These are phyloP conservation scores for Cladosporium sp. DNA, from an alignment of 2,329 filamentous ascomycete genomes.

Conservation along the genomic window DNA sequence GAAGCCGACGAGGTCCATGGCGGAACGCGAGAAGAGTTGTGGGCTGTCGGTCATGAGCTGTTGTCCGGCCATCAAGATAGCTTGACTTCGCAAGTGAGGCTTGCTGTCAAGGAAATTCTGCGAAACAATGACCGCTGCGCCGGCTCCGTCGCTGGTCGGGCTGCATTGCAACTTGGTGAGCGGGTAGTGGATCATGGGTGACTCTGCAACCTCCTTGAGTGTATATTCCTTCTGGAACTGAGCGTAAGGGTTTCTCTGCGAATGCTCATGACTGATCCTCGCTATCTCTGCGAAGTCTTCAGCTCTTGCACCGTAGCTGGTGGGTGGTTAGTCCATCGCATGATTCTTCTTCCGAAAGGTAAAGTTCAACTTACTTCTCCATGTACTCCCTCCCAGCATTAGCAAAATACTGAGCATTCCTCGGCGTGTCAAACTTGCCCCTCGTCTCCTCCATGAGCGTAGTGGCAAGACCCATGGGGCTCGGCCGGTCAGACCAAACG, in stretches of 20 bases:
- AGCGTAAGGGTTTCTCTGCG: slow-evolving; percentile 87
- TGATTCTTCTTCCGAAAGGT: neutral
- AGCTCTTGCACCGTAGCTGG: slow-evolving; percentile 69
- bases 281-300: slow-evolving; percentile 89
- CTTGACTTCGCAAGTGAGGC: slow-evolving; percentile 77
- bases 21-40: slow-evolving; percentile 72
- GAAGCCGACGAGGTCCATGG: slow-evolving; percentile 87
- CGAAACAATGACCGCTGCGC: slow-evolving; percentile 85
- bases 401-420: slow-evolving; percentile 75
- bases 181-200: slow-evolving; percentile 78
- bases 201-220: slow-evolving; percentile 73
- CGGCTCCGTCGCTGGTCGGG: slow-evolving; percentile 89
- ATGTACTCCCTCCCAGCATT: slow-evolving; percentile 96
- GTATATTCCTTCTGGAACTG: slow-evolving; percentile 94
- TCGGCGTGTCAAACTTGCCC: slow-evolving; percentile 30
- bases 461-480: slow-evolving; percentile 70
- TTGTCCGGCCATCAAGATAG: slow-evolving; percentile 88
- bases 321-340: neutral
- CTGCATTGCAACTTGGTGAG: slow-evolving; percentile 98
- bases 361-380: slow-evolving; percentile 63
- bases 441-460: slow-evolving; percentile 56
- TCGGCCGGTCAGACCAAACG: slow-evolving; percentile 81
- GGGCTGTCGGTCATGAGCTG: slow-evolving; percentile 80
- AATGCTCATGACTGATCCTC: slow-evolving; percentile 89
- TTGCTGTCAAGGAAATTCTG: slow-evolving; percentile 83